A percentile compares a stretch with the other conserved stretches of the same genome.
Conservation (phyloP, 1,284 basidiomycete species). For the Irpex sp. region DNA sequence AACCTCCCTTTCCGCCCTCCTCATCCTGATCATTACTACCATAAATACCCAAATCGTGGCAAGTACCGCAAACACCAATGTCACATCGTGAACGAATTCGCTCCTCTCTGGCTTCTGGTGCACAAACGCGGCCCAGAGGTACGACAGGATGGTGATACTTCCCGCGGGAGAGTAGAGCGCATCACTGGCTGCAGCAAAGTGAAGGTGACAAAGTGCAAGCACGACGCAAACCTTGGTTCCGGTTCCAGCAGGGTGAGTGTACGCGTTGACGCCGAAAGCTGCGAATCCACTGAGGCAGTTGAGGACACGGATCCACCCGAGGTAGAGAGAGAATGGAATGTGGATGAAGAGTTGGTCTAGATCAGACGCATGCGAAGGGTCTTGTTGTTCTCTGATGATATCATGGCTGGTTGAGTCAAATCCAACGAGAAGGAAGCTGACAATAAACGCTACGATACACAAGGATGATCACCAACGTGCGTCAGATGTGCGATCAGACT, state of each 20-base stretch:
- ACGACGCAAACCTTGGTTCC: slow-evolving; percentile 95
- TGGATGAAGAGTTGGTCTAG: slow-evolving; percentile 79
- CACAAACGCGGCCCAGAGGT: slow-evolving; percentile 79
- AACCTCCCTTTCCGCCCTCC: slow-evolving; percentile 39
- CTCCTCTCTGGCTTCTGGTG: slow-evolving; percentile 39
- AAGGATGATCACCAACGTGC: background rate
- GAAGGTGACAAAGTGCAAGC: slow-evolving; percentile 88
- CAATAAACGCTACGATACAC: background rate
- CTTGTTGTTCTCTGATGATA: slow-evolving; percentile 81
- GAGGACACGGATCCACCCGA: slow-evolving; percentile 91
- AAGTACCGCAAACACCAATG: slow-evolving; percentile 84
- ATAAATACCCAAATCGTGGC: slow-evolving; percentile 82
- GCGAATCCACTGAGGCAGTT: slow-evolving; percentile 86
- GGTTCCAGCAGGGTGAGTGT: slow-evolving; percentile 62
- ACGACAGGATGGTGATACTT: slow-evolving; percentile 79
- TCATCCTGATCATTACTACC: slow-evolving; percentile 43
- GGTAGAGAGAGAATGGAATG: slow-evolving; percentile 88
- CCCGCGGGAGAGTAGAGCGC: slow-evolving; percentile 86
- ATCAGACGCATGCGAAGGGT: slow-evolving; percentile 48
- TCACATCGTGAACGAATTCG: slow-evolving; percentile 83
- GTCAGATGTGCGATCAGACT: background rate
- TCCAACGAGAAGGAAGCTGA: slow-evolving; percentile 73
- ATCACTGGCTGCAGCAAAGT: slow-evolving; percentile 86
- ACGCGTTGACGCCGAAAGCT: slow-evolving; percentile 81
- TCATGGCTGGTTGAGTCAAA: slow-evolving; percentile 90